Evolutionary conservation across 2,329 filamentous ascomycete species (phyloP).

Genomic region (Colletotrichum sp.): DNA sequence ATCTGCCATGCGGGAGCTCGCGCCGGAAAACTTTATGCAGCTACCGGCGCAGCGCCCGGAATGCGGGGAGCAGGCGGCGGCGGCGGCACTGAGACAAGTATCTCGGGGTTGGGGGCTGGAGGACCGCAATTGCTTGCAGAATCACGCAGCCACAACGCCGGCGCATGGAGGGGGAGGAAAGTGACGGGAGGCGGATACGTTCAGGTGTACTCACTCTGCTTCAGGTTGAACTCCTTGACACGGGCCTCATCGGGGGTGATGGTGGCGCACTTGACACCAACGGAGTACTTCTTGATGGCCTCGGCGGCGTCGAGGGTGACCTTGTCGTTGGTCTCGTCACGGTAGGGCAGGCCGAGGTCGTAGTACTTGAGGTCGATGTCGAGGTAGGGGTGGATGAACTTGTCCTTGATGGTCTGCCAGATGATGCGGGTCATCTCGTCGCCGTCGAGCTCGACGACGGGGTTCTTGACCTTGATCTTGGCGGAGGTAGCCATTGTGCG

Average conservation of each 20-base stretch:
- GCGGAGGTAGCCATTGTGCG: conserved; percentile 59
- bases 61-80: not conserved
- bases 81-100: not conserved
- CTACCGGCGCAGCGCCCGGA: not conserved
- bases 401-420: conserved; percentile 99
- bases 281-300: conserved; percentile 98
- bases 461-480: conserved; percentile 99
- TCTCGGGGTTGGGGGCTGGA: not conserved
- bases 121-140: not conserved
- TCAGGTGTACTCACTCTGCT: conserved; percentile 75
- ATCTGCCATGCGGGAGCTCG: not conserved
- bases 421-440: conserved; percentile 98
- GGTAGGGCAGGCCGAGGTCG: conserved; percentile 90
- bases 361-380: conserved; percentile 99
- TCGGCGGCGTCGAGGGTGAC: conserved; percentile 95
- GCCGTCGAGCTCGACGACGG: conserved; percentile 96
- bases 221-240: conserved; percentile 97
- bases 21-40: conserved; percentile 1
- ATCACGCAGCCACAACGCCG: not conserved
- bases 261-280: conserved; percentile 98
- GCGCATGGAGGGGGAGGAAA: not conserved
- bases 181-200: not conserved
- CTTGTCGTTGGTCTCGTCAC: conserved; percentile 94
- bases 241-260: conserved; percentile 97
- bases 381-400: conserved; percentile 95